Evolutionary conservation across 192 early-diverging fungal genomes (phyloP).

Genomic region (Phlyctochytrium planicorne): DNA sequence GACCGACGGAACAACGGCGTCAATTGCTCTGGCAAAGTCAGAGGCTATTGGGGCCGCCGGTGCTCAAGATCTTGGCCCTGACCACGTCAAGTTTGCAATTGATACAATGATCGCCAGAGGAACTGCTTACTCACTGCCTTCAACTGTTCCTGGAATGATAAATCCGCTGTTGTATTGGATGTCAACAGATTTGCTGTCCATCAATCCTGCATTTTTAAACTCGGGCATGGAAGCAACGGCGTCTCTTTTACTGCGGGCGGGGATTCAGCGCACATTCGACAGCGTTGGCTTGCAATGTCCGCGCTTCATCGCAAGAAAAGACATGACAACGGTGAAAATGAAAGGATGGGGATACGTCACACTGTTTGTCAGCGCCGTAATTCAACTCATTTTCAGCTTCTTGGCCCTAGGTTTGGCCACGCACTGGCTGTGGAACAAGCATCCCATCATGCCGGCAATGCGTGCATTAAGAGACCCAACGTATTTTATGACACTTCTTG

Average conservation of each 20-base stretch:
- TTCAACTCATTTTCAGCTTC: conserved; percentile 13
- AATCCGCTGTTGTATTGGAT: conserved; percentile 30
- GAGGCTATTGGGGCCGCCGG: not conserved
- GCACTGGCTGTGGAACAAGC: conserved; percentile 1
- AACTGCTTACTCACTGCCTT: not conserved
- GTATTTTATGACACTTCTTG: conserved; percentile 22
- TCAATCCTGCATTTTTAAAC: conserved; percentile 14
- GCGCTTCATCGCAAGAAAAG: conserved; percentile 7
- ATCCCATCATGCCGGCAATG: conserved; percentile 14
- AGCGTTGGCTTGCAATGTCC: conserved; percentile 6
- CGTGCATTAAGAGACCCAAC: conserved; percentile 17
- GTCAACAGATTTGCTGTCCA: conserved; percentile 18
- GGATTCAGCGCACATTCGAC: conserved; percentile 11
- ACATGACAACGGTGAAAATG: conserved; percentile 13
- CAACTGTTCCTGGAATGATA: conserved; percentile 23
- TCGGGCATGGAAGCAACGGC: conserved; percentile 28
- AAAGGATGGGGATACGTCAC: conserved; percentile 13
- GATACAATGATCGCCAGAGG: not conserved
- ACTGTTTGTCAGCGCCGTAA: conserved; percentile 1
- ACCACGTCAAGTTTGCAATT: not conserved
- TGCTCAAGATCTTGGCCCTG: not conserved
- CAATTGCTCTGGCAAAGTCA: conserved; percentile 15
- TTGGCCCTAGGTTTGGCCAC: conserved; percentile 1
- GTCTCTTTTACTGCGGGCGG: conserved; percentile 20
- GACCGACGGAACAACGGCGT: conserved; percentile 24